Conservation (phyloP, 371 early-diverging fungal species). For the Lichtheimia ornata region DNA sequence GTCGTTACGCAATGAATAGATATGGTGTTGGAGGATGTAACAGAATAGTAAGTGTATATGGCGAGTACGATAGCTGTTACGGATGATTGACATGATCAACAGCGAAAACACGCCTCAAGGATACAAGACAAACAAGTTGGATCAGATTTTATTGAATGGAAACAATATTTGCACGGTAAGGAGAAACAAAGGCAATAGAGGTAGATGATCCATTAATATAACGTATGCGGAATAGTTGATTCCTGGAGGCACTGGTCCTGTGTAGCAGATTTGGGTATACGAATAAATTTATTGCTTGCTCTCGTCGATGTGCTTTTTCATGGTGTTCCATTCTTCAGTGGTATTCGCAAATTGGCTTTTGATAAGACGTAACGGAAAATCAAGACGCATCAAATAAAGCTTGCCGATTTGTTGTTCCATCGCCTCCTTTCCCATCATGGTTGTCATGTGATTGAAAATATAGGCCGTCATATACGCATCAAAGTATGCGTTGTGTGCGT, state of each 20-base stretch:
- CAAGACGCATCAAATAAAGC: constrained; percentile 73
- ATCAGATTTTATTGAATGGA: constrained; percentile 93
- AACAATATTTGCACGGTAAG: constrained; percentile 94
- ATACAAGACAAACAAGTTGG: constrained; percentile 71
- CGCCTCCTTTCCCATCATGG: constrained; percentile 11
- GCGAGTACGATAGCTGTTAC: not conserved
- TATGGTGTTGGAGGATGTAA: constrained; percentile 96
- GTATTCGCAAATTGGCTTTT: constrained; percentile 53
- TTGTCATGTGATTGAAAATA: constrained; percentile 65
- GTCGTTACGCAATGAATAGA: constrained; percentile 51
- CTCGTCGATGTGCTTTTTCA: not conserved
- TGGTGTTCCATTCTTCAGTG: constrained; percentile 15
- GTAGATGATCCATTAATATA: not conserved
- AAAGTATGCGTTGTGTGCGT: constrained; percentile 82
- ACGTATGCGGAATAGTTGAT: constrained; percentile 31
- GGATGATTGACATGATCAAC: not conserved
- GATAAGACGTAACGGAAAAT: constrained; percentile 60
- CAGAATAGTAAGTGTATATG: constrained; percentile 56
- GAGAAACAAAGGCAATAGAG: not conserved
- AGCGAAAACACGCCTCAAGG: constrained; percentile 83
- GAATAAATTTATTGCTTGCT: not conserved
- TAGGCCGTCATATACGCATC: constrained; percentile 96
- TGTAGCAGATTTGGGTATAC: not conserved
- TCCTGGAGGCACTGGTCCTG: constrained; percentile 41
- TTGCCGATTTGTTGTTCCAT: constrained; percentile 51